Base-by-base conservation (phyloP, 345 rosid species). In the Citrus cavaleriei region DNA sequence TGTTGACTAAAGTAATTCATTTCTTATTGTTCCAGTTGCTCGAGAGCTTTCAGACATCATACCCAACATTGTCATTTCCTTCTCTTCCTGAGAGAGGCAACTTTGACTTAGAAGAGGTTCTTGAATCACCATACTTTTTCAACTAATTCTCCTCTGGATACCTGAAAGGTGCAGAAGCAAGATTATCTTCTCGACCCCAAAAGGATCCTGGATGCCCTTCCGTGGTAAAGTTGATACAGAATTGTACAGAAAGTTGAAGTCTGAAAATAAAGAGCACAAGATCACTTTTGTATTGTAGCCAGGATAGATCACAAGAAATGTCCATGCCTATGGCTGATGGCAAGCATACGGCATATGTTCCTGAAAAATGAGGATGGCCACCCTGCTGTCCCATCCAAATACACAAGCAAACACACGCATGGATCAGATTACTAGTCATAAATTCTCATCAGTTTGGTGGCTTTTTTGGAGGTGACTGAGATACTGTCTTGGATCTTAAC, bases 51-150 rank as follows among this genome's bases (percentile, higher is more conserved):
- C 87, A 93, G 89, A 88, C 82, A 74, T 81, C 95, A 38, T 88
- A 89, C 83, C 97, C 97, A 60, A 66, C 76, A 40, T 87, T 91
- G 82, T 80, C 77, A 62, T 96, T 96, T 86, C 99, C 99, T 59
- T 81, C 94, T 27, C 87, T 96, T 35, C 99, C 98, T 8, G 82
- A 90, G 78, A 91, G 97, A 86, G 98, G 97, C 76, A 68, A 87
- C 82, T 94, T 96, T 59, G 95, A 94, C 86, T 83, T 96, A 81
- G 84, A 71, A 61, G 90, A 93, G 81, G 97, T 96, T 71, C 88
- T 94, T 42, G 74, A 85, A 67, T 96, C 98, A 74, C 94, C 90
- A 2, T 96, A 96, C 83, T 96, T 96, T 73, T 96, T 96, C 88
- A 94, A 96, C 89, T 96, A 88, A 93, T 80, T 74, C 83, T 25